phyloP scores from a whole-genome alignment of 805 yeast species.

The Candida ovalis region DNA sequence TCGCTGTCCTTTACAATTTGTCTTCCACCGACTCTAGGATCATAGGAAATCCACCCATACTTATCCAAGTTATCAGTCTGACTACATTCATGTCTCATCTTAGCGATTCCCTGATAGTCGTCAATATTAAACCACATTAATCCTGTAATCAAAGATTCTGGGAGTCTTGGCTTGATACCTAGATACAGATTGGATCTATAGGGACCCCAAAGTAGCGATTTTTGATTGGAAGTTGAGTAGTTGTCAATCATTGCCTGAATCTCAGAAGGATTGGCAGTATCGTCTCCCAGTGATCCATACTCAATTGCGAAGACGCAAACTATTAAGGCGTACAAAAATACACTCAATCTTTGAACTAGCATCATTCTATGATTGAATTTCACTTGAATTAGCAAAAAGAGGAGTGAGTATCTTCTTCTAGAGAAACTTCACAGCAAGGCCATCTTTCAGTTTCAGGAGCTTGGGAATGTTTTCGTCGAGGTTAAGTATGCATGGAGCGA shows the following conservation, averaged over 20 bases:
- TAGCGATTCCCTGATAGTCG: conserved; percentile 45
- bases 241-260: conserved; percentile 17
- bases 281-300: conserved; percentile 7
- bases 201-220: conserved; percentile 84
- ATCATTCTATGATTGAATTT: no score
- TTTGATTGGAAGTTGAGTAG: conserved; percentile 36
- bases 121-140: conserved; percentile 84
- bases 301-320: conserved; percentile 2
- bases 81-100: conserved; percentile 71
- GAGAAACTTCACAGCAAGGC: no score
- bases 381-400: no score
- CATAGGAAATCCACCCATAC: conserved; percentile 86
- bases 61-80: conserved; percentile 65
- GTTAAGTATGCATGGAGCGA: no score
- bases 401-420: no score
- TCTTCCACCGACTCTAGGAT: conserved; percentile 83
- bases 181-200: conserved; percentile 82
- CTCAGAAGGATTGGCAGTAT: conserved; percentile 1
- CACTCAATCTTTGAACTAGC: not conserved
- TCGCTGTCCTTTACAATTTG: conserved; percentile 69
- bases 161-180: conserved; percentile 81
- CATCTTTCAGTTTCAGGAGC: no score
- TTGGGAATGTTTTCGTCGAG: no score
- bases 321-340: not conserved
- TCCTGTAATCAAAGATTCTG: conserved; percentile 72